Evolutionary conservation across 2,329 filamentous ascomycete species (phyloP), one percentile per base, ranked within the genome.

Genomic region (Sclerotinia sclerotiorum): DNA sequence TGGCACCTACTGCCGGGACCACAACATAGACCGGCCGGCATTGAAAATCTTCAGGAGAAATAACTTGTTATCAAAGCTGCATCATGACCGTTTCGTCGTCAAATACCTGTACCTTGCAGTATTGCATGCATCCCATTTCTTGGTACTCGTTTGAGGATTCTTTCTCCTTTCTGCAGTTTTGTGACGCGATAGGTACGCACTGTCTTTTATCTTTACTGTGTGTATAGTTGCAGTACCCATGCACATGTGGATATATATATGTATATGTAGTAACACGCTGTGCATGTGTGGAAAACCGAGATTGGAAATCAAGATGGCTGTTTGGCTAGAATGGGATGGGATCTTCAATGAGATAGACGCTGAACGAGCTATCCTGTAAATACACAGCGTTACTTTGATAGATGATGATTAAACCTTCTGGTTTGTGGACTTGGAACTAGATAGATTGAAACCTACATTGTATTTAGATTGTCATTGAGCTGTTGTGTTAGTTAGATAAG

Each of bases 91-190:
- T 51, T 62, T 39, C n/a, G 60, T 51, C 46, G 39, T 51, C 24
- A 5, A 27, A 21, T 21, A 62, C 58, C 24, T 62, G 60, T 62
- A 62, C 60, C 60, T 62, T 62, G 60, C 46, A 62, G 46, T 51
- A 27, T 51, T 51, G 58, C 46, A 39, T 60, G 42, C 7, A 27
- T 15, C 2, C 32, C 11, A 8, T 8, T n/a, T 32, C 21, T 39
- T 13, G 15, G 19, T 44, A 39, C 35, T 42, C 1, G 15, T n/a
- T 57, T 51, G 60, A 62, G 39, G 29, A 27, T 62, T 19, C 10
- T 51, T 51, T 19, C 29, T 42, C 29, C 29, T 49, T 39, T 32
- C 21, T 39, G n/a, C 46, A 13, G 24, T 49, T 49, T 11, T 1
- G 19, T 51, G 46, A 27, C n/a, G 46, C 29, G 29, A 63, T 39